Conservation (phyloP, 257 asterid species). For the Fraxinus cuspidata region DNA sequence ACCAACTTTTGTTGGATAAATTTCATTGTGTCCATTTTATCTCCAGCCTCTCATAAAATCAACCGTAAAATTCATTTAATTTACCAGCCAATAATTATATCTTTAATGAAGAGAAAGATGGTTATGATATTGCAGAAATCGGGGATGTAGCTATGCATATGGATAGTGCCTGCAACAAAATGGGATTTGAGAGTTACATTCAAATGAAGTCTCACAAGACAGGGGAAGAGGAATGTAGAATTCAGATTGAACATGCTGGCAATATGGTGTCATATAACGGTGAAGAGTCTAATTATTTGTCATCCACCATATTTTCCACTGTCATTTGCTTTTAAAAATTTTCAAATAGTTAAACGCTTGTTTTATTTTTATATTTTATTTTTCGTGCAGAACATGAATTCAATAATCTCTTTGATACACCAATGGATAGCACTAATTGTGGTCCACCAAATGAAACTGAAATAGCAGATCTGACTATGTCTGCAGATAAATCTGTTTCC, state of each 20-base stretch:
- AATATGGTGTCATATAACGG: slow-evolving; percentile 10
- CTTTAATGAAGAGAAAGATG: slow-evolving; percentile 17
- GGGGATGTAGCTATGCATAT: slow-evolving; percentile 20
- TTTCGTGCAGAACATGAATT: slow-evolving; percentile 40
- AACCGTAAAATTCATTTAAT: slow-evolving; percentile 9
- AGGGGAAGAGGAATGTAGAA: slow-evolving; percentile 23
- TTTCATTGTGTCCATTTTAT: slow-evolving; percentile 18
- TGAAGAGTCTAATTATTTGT: slow-evolving; percentile 23
- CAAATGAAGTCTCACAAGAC: slow-evolving; percentile 22
- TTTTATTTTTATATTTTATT: slow-evolving; percentile 1
- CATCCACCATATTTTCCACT: slow-evolving; percentile 17
- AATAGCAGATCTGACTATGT: slow-evolving; percentile 13
- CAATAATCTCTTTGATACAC: slow-evolving; percentile 29
- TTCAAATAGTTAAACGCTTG: not conserved
- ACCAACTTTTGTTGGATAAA: not conserved
- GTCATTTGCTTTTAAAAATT: not conserved
- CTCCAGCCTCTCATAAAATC: slow-evolving; percentile 13
- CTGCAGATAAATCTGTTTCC: slow-evolving; percentile 15
- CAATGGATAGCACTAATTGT: slow-evolving; percentile 25
- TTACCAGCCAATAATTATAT: slow-evolving; percentile 23
- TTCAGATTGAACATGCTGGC: not conserved
- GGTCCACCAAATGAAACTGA: slow-evolving; percentile 25
- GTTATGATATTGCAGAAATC: slow-evolving; percentile 16
- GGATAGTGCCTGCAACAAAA: slow-evolving; percentile 19
- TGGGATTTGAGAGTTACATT: slow-evolving; percentile 23